phyloP scores from a whole-genome alignment of 306 rosid species.

The Pueraria montana region DNA sequence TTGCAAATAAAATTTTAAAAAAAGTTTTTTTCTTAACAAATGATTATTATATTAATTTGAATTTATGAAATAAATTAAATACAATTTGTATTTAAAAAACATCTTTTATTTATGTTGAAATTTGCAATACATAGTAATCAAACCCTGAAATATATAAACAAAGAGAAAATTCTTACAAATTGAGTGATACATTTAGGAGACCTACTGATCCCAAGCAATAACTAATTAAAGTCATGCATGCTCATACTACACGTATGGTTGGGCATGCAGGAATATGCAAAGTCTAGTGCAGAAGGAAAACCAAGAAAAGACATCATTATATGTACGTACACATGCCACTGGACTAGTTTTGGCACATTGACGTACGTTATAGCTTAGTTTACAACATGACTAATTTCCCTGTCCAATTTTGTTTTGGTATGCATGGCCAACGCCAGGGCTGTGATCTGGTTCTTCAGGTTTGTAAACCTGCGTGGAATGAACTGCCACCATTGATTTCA shows the following conservation, averaged over 20 bases:
- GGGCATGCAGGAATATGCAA: neutral
- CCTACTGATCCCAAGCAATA: neutral
- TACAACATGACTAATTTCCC: too few relatives aligned
- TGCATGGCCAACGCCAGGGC: too few relatives aligned
- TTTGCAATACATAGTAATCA: neutral
- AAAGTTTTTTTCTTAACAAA: too few relatives aligned
- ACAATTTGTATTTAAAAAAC: neutral
- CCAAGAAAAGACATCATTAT: neutral
- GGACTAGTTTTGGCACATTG: neutral
- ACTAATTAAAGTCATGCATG: constrained; percentile 6
- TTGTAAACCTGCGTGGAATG: too few relatives aligned
- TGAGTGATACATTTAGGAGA: neutral
- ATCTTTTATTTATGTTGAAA: neutral
- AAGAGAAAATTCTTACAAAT: neutral
- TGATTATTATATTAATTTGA: too few relatives aligned
- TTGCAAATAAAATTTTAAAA: too few relatives aligned
- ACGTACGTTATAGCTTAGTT: neutral
- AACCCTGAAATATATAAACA: neutral
- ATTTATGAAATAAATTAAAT: neutral
- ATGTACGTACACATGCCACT: neutral
- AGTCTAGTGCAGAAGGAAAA: neutral
- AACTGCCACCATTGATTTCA: too few relatives aligned
- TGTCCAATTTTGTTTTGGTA: too few relatives aligned
- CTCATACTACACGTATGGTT: neutral
- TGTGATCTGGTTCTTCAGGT: too few relatives aligned